Evolutionary conservation across 1,284 basidiomycete genomes (phyloP).

Genomic region (Tilletiopsis washingtonensis): DNA sequence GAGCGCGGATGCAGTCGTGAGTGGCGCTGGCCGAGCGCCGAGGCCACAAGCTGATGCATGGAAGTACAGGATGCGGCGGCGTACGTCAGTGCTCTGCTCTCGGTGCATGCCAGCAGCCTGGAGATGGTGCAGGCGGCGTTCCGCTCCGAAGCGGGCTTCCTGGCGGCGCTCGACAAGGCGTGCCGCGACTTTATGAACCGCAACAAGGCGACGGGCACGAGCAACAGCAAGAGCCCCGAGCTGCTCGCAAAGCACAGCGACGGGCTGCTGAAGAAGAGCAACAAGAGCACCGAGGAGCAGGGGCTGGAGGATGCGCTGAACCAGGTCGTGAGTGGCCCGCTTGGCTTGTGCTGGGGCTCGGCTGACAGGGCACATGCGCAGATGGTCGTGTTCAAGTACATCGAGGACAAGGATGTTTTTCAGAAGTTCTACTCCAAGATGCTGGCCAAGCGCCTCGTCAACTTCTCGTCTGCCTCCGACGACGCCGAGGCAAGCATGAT

Average conservation of each 20-base stretch:
- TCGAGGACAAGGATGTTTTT: conserved; percentile 99
- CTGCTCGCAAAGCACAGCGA: conserved; percentile 90
- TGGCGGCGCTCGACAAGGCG: conserved; percentile 82
- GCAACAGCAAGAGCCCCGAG: conserved; percentile 70
- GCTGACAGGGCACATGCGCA: not conserved
- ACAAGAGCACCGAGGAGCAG: conserved; percentile 80
- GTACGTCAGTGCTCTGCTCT: conserved; percentile 85
- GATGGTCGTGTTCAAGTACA: conserved; percentile 97
- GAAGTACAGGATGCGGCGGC: conserved; percentile 63
- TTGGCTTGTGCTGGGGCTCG: not conserved
- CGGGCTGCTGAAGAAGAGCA: conserved; percentile 82
- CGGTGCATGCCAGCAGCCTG: conserved; percentile 84
- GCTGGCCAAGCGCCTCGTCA: conserved; percentile 87
- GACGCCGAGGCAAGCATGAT: conserved; percentile 98
- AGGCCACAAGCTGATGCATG: conserved; percentile 56
- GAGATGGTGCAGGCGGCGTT: conserved; percentile 86
- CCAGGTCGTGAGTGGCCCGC: conserved; percentile 55
- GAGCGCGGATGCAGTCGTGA: conserved; percentile 48
- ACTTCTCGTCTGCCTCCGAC: conserved; percentile 85
- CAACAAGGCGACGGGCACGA: conserved; percentile 61
- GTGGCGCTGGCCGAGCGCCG: conserved; percentile 50
- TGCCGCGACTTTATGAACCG: conserved; percentile 93
- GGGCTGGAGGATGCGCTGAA: conserved; percentile 83
- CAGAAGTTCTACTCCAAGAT: conserved; percentile 98
- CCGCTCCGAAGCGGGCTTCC: conserved; percentile 87